phyloP scores from a whole-genome alignment of 83 land plant genomes.

The Picea abies region DNA sequence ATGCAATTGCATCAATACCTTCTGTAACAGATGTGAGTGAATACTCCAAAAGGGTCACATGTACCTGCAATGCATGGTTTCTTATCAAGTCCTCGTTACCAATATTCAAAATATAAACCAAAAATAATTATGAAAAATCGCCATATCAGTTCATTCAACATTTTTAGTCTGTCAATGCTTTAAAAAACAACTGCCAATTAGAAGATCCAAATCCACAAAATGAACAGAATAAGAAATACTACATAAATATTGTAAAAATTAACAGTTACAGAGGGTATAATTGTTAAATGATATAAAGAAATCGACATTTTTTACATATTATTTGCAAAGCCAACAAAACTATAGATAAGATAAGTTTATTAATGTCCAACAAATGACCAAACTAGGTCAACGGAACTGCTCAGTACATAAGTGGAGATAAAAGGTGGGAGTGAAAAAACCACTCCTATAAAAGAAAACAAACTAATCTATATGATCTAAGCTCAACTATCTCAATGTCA shows the following conservation, averaged over 20 bases:
- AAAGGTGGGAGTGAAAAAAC: too few species aligned
- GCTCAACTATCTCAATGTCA: too few species aligned
- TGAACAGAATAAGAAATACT: not conserved
- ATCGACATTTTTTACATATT: not conserved
- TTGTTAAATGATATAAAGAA: not conserved
- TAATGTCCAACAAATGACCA: too few species aligned
- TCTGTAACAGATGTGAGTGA: conserved; percentile 84
- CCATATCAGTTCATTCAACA: not conserved
- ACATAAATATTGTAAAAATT: not conserved
- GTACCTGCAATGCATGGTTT: conserved; percentile 43
- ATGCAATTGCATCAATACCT: conserved; percentile 96
- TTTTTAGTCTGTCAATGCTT: not conserved
- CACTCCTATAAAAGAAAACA: too few species aligned
- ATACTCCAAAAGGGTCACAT: conserved; percentile 84
- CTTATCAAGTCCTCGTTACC: not conserved
- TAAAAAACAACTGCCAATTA: too few species aligned
- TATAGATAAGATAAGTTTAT: too few species aligned
- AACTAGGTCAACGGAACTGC: too few species aligned
- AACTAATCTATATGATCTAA: too few species aligned
- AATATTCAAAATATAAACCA: not conserved
- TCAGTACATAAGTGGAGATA: too few species aligned
- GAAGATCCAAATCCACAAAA: not conserved
- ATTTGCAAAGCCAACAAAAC: not conserved
- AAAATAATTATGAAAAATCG: not conserved
- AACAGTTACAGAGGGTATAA: not conserved